Conservation (phyloP, 2,329 filamentous ascomycete genomes). For the Aquanectria penicillioides region DNA sequence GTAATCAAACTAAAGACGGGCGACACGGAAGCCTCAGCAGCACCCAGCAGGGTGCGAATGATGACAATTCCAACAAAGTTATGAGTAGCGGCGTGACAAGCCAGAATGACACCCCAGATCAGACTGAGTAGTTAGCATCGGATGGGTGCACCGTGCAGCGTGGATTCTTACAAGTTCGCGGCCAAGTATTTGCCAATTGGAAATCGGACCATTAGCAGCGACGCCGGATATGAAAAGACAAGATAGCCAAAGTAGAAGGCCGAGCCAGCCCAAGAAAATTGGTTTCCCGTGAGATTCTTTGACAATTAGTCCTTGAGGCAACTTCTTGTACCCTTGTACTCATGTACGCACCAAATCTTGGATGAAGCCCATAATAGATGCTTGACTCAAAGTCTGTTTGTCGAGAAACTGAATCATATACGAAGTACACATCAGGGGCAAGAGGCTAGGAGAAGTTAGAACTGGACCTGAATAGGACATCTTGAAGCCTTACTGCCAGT, state of each 20-base stretch:
- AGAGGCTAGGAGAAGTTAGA: constrained; percentile 12
- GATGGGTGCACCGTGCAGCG: no score
- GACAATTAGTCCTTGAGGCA: no score
- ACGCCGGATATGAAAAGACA: constrained; percentile 36
- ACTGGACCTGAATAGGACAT: background rate
- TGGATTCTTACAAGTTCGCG: no score
- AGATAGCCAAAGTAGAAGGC: constrained; percentile 38
- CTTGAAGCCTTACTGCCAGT: no score
- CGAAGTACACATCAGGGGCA: constrained; percentile 34
- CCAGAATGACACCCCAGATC: constrained; percentile 28
- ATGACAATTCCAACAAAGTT: constrained; percentile 28
- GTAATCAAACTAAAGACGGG: constrained; percentile 36
- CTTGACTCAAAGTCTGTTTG: constrained; percentile 37
- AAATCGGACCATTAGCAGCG: constrained; percentile 34
- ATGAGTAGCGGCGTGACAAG: constrained; percentile 33
- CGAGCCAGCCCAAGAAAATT: constrained; percentile 37
- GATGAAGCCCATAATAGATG: constrained; percentile 38
- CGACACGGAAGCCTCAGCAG: constrained; percentile 36
- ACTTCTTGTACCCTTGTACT: fast-evolving
- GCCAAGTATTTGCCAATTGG: constrained; percentile 33
- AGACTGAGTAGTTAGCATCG: constrained; percentile 14
- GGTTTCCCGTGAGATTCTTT: no score
- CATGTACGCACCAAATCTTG: constrained; percentile 24
- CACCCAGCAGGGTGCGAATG: constrained; percentile 34
- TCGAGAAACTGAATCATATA: constrained; percentile 39